These are phyloP conservation scores for Boletus edulis DNA, from an alignment of 768 basidiomycete genomes.

Conservation along the genomic window DNA sequence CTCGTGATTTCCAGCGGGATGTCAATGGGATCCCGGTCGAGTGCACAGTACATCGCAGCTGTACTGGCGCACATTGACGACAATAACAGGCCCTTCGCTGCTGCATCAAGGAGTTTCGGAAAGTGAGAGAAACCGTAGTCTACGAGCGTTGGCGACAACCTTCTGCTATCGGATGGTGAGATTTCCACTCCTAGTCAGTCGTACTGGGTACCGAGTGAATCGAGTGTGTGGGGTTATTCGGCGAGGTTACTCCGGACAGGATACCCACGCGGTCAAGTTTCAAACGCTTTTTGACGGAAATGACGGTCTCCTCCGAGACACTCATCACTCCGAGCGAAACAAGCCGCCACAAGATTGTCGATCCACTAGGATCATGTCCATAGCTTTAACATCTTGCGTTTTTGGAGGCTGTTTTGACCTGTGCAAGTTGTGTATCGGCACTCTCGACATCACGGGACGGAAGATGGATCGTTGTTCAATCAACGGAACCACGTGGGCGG, in stretches of 20 bases:
- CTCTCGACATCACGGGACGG: background rate
- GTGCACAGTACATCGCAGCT: background rate
- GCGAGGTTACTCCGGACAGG: no score
- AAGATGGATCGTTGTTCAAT: background rate
- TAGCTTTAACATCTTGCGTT: conserved; percentile 54
- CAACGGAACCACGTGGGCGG: background rate
- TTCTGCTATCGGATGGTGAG: background rate
- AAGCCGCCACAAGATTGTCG: no score
- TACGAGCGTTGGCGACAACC: background rate
- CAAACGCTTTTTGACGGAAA: no score
- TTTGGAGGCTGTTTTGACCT: conserved; percentile 39
- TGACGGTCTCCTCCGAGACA: no score
- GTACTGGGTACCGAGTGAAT: no score
- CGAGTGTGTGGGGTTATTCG: no score
- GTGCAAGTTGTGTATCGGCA: conserved; percentile 5
- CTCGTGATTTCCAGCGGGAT: background rate
- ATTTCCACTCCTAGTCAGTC: background rate
- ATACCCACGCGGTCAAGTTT: no score
- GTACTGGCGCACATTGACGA: background rate
- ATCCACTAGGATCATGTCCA: conserved; percentile 37
- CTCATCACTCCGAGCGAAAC: no score
- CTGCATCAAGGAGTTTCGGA: background rate
- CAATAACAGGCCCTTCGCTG: background rate
- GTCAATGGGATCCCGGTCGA: background rate
- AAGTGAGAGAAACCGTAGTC: background rate